phyloP scores from a whole-genome alignment of 1,284 basidiomycete genomes.

The Stereum hirsutum region DNA sequence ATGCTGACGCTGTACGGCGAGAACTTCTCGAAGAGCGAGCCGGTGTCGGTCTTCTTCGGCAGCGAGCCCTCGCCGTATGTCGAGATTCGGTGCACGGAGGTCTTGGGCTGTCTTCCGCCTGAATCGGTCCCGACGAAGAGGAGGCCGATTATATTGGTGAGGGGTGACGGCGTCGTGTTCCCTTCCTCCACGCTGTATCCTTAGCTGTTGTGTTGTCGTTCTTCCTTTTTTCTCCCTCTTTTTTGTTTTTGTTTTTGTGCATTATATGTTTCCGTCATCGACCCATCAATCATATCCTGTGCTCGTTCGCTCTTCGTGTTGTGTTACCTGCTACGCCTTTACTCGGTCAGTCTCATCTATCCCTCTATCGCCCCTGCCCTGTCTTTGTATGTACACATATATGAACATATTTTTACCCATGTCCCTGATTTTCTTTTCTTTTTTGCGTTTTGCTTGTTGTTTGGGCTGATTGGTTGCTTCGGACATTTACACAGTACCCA shows the following conservation, averaged over 20 bases:
- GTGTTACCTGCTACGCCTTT: too few species aligned
- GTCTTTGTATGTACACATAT: too few species aligned
- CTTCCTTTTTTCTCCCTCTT: not conserved
- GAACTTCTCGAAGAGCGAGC: conserved; percentile 77
- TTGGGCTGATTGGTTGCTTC: too few species aligned
- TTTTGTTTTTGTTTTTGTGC: too few species aligned
- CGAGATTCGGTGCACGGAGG: conserved; percentile 85
- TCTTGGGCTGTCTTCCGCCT: conserved; percentile 71
- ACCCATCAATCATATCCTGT: not conserved
- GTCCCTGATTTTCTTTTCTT: too few species aligned
- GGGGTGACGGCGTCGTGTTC: conserved; percentile 86
- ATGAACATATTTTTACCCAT: too few species aligned
- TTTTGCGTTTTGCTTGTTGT: too few species aligned
- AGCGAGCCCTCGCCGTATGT: conserved; percentile 80
- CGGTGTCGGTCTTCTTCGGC: conserved; percentile 80
- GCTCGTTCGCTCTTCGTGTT: not conserved
- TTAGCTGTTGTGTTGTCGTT: conserved; percentile 20
- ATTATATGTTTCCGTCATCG: too few species aligned
- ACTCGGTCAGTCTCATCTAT: too few species aligned
- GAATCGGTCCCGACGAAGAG: conserved; percentile 54
- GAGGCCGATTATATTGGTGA: conserved; percentile 77
- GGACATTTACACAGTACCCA: too few species aligned
- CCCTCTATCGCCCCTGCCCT: too few species aligned
- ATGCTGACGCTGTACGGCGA: conserved; percentile 86
- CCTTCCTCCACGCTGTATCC: conserved; percentile 85